phyloP scores from a whole-genome alignment of 1,284 basidiomycete genomes.

The Rhodotorula sp. region DNA sequence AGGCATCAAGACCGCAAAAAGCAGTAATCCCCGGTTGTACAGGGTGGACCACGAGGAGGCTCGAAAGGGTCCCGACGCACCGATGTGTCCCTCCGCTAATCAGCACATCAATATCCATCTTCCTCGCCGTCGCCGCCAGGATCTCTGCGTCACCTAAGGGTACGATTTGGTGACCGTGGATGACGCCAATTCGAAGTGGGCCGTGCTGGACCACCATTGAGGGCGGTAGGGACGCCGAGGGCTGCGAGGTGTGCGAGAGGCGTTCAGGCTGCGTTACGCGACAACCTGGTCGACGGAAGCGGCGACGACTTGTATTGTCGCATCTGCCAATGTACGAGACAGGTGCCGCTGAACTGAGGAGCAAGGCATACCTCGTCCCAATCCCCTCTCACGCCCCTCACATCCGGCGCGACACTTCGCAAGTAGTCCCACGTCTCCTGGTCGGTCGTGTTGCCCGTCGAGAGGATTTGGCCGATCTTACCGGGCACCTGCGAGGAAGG shows the following conservation, averaged over 20 bases:
- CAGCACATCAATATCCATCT: slow-evolving; percentile 96
- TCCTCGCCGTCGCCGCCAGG: slow-evolving; percentile 78
- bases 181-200: slow-evolving; percentile 86
- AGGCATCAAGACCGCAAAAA: too few relatives aligned
- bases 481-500: slow-evolving; percentile 61
- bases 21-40: too few relatives aligned
- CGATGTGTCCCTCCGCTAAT: slow-evolving; percentile 91
- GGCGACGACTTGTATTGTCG: too few relatives aligned
- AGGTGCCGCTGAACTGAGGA: slow-evolving; percentile 50
- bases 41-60: too few relatives aligned
- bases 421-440: slow-evolving; percentile 96
- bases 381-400: slow-evolving; percentile 88
- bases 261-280: not conserved
- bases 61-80: slow-evolving; percentile 52
- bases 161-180: slow-evolving; percentile 92
- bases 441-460: slow-evolving; percentile 97
- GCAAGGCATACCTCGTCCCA: slow-evolving; percentile 69
- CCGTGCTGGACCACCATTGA: slow-evolving; percentile 78
- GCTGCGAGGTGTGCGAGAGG: not conserved
- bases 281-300: too few relatives aligned
- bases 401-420: slow-evolving; percentile 92
- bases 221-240: slow-evolving; percentile 63
- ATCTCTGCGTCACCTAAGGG: slow-evolving; percentile 89
- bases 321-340: too few relatives aligned
- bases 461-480: slow-evolving; percentile 97